Percentiles rank a stretch among this genome's conserved stretches.
Evolutionary conservation across 306 rosid species (phyloP).

Genomic region (Elaeagnus macrophylla): DNA sequence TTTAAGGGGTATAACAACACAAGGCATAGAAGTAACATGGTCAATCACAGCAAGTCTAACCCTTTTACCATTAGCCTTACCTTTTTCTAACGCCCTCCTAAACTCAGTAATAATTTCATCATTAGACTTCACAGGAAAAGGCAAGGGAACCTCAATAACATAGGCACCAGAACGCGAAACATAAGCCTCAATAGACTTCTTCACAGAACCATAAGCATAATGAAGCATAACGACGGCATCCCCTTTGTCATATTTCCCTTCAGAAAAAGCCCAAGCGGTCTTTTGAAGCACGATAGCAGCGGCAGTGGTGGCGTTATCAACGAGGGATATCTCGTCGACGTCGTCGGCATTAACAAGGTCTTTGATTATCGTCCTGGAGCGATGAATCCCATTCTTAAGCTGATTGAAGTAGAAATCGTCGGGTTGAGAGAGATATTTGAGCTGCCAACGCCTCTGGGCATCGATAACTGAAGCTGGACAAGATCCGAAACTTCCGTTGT

Average conservation of each 20-base stretch:
- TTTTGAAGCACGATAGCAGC: conserved; percentile 55
- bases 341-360: conserved; percentile 32
- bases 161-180: conserved; percentile 34
- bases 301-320: conserved; percentile 58
- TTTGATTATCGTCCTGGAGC: conserved; percentile 30
- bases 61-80: conserved; percentile 36
- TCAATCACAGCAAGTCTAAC: conserved; percentile 53
- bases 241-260: conserved; percentile 16
- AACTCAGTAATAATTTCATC: conserved; percentile 34
- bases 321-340: conserved; percentile 34
- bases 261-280: conserved; percentile 24
- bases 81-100: conserved; percentile 35
- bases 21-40: conserved; percentile 58
- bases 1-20: conserved; percentile 38
- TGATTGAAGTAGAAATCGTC: conserved; percentile 40
- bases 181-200: conserved; percentile 53
- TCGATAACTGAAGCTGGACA: conserved; percentile 46
- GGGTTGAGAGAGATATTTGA: conserved; percentile 48
- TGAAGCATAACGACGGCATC: conserved; percentile 40
- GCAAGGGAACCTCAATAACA: conserved; percentile 39
- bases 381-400: conserved; percentile 24
- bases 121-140: conserved; percentile 43
- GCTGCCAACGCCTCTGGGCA: conserved; percentile 37
- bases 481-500: conserved; percentile 62
- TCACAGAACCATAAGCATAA: conserved; percentile 48